Base-by-base conservation (phyloP, 805 yeast genomes). In the Komagataella pastoris region DNA sequence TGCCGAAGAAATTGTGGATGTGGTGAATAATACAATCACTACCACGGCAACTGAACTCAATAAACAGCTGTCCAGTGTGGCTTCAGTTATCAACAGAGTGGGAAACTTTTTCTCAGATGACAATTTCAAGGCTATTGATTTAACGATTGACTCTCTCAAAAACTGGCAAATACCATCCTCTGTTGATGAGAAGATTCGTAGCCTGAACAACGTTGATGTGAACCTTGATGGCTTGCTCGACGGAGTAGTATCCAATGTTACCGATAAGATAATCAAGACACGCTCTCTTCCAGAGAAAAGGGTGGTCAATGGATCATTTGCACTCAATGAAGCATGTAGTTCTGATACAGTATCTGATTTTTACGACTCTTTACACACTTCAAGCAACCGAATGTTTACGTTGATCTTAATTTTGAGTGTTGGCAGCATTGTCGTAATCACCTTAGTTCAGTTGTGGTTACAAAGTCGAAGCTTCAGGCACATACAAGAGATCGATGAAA, bases 131-230 rank as follows among this genome's bases (percentile, higher is more conserved):
- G 70, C 73, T 23, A 80, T 89, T 24, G 79, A 81, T 58, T 60
- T 85, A 17, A 79, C 89, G 0, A 71, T 88, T 3, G 60, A 65
- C 7, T 66, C 78, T 0, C 65, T 91, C 56, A 66, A 75, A 55
- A 67, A 82, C 54, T 63, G 91, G 52, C 61, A 76, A 14, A 85
- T 93, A 10, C 88, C 97, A 1, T 59, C 78, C 0, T 66, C 80
- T 0, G 80, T 90, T 46, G 77, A 86, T 56, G 62, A 63, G 1
- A 77, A 80, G 24, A 69, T 93, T 17, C 75, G 40, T 8, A 30
- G 18, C 40, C 8, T 30, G 40, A 30, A 30, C 40, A 30, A 10
- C 8, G 40, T 30, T 14, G 40, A 30, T 10, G 40, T 30, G 12
- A 30, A 30, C 8, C 40, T 30, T 30, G 40, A 30, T 10, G 40